phyloP scores from a whole-genome alignment of 1,284 basidiomycete species.

The Sporisorium scitamineum region DNA sequence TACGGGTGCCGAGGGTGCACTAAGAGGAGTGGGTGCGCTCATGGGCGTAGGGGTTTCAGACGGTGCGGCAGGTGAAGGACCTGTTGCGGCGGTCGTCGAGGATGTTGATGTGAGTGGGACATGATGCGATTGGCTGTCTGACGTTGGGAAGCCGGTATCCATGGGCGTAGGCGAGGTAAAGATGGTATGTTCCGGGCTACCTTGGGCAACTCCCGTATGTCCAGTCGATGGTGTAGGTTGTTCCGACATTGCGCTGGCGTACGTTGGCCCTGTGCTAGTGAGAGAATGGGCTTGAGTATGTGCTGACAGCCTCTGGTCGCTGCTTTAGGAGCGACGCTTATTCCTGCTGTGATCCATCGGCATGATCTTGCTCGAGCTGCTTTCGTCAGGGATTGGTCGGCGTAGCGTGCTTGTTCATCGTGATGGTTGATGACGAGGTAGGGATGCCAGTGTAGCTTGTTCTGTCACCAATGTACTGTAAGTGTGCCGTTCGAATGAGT shows the following conservation, averaged over 20 bases:
- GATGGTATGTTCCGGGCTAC: slow-evolving; percentile 4
- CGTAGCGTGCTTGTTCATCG: not conserved
- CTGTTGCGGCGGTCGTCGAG: not conserved
- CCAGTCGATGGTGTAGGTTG: slow-evolving; percentile 2
- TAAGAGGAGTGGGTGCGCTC: slow-evolving; percentile 43
- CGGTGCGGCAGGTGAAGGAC: slow-evolving; percentile 19
- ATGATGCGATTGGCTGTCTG: not conserved
- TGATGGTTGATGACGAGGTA: not conserved
- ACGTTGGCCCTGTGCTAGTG: not conserved
- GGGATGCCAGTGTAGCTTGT: not conserved
- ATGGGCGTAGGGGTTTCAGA: slow-evolving; percentile 28
- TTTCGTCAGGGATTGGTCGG: not conserved
- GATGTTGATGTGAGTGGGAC: not conserved
- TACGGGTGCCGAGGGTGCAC: slow-evolving; percentile 3
- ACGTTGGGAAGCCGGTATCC: slow-evolving; percentile 14
- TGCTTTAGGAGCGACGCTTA: not conserved
- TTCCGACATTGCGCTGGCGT: slow-evolving; percentile 16
- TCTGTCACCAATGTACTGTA: not conserved
- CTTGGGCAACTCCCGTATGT: not conserved
- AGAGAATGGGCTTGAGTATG: not conserved
- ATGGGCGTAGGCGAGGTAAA: slow-evolving; percentile 34
- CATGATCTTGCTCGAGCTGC: not conserved
- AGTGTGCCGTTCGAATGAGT: not conserved
- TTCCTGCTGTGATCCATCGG: not conserved
- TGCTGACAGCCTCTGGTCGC: slow-evolving; percentile 1